Percentiles rank a stretch among this genome's conserved stretches.
Conservation (phyloP, 2,329 filamentous ascomycete species). For the Venturia oleaginea region DNA sequence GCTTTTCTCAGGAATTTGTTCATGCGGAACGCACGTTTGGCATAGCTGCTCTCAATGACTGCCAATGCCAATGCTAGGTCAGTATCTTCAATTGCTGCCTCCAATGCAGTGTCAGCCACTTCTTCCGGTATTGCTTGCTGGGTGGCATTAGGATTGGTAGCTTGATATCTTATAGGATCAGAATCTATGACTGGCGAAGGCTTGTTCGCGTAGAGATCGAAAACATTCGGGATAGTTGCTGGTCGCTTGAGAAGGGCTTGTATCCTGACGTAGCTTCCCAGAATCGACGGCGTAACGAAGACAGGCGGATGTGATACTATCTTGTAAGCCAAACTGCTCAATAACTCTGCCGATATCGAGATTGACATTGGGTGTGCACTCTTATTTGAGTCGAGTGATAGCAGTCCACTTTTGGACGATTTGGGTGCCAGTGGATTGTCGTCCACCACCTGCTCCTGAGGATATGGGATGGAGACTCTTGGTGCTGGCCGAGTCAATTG, state of each 20-base stretch:
- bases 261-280: conserved; percentile 66
- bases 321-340: conserved; percentile 53
- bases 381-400: conserved; percentile 32
- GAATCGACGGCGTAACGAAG: conserved; percentile 65
- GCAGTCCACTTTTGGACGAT: conserved; percentile 26
- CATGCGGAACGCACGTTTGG: conserved; percentile 55
- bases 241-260: conserved; percentile 66
- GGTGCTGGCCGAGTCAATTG: conserved; percentile 11
- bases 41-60: conserved; percentile 62
- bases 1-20: conserved; percentile 58
- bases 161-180: conserved; percentile 49
- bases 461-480: neutral
- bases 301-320: conserved; percentile 67
- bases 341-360: conserved; percentile 30
- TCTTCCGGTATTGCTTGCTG: conserved; percentile 63
- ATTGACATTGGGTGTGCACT: conserved; percentile 8
- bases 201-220: conserved; percentile 78
- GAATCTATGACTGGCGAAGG: conserved; percentile 56
- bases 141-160: conserved; percentile 56
- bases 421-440: neutral
- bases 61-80: conserved; percentile 70
- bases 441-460: conserved; percentile 26
- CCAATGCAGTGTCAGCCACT: conserved; percentile 64
- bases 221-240: conserved; percentile 67
- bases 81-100: conserved; percentile 68